These are phyloP conservation scores for Corylus americana DNA, from an alignment of 306 rosid species.

Conservation along the genomic window DNA sequence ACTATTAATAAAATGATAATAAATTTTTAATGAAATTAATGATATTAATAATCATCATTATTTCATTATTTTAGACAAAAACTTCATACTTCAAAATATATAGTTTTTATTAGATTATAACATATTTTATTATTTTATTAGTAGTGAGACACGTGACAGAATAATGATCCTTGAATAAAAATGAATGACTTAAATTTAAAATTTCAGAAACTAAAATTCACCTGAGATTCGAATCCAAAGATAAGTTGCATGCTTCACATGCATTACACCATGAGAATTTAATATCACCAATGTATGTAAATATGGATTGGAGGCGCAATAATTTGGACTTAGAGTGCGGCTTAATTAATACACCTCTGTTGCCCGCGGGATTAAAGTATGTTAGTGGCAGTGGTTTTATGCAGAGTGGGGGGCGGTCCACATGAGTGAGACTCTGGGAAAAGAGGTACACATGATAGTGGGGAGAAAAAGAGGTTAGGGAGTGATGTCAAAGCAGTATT, in stretches of 20 bases:
- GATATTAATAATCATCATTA: too few species aligned
- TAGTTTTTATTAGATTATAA: too few species aligned
- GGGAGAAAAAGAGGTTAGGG: neutral
- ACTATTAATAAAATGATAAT: too few species aligned
- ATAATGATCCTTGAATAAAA: too few species aligned
- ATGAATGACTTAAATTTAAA: too few species aligned
- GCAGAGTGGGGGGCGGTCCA: neutral
- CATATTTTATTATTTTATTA: too few species aligned
- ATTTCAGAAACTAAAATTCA: too few species aligned
- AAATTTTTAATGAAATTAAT: too few species aligned
- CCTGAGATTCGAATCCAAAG: neutral
- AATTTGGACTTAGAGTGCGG: too few species aligned
- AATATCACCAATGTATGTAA: neutral
- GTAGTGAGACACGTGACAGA: too few species aligned
- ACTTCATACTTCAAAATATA: too few species aligned
- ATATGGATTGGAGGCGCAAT: neutral
- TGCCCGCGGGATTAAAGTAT: slow-evolving; percentile 4
- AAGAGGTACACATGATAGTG: neutral
- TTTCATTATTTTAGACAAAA: too few species aligned
- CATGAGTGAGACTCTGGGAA: slow-evolving; percentile 13
- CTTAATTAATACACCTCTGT: neutral
- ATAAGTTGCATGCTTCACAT: slow-evolving; percentile 19
- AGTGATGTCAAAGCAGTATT: neutral
- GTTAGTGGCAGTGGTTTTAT: neutral
- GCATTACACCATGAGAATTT: slow-evolving; percentile 1